These are phyloP conservation scores for Xylariaceae sp. DNA, from an alignment of 2,329 filamentous ascomycete genomes.

Conservation along the genomic window DNA sequence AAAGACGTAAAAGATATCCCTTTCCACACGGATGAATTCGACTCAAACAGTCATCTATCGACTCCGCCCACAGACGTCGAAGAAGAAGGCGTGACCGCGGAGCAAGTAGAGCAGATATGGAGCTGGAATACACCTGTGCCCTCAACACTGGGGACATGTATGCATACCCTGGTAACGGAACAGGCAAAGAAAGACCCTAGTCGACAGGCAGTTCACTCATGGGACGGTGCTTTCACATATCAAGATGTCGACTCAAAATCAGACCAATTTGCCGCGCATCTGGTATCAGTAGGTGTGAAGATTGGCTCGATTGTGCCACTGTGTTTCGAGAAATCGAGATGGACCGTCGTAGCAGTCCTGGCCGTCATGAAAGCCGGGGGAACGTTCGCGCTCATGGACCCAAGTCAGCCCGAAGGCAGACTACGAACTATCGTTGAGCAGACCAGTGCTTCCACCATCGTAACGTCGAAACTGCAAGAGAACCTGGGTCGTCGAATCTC, in stretches of 20 bases:
- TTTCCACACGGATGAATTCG: slow-evolving; percentile 27
- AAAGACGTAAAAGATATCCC: slow-evolving; percentile 14
- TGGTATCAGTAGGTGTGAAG: slow-evolving; percentile 41
- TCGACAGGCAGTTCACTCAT: slow-evolving; percentile 50
- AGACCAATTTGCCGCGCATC: slow-evolving; percentile 44
- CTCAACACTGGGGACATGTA: slow-evolving; percentile 44
- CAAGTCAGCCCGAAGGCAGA: slow-evolving; percentile 49
- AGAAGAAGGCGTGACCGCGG: slow-evolving; percentile 32
- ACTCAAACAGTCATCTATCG: slow-evolving; percentile 25
- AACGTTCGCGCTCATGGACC: slow-evolving; percentile 51
- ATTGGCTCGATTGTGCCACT: slow-evolving; percentile 49
- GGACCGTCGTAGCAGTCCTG: slow-evolving; percentile 49
- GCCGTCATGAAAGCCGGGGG: slow-evolving; percentile 53
- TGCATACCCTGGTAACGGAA: slow-evolving; percentile 51
- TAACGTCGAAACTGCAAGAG: slow-evolving; percentile 46
- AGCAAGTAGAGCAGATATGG: slow-evolving; percentile 50
- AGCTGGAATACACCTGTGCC: slow-evolving; percentile 49
- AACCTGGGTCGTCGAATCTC: slow-evolving; percentile 43
- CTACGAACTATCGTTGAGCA: slow-evolving; percentile 49
- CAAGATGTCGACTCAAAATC: slow-evolving; percentile 47
- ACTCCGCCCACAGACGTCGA: slow-evolving; percentile 36
- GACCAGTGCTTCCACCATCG: slow-evolving; percentile 42
- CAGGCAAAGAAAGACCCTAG: slow-evolving; percentile 42
- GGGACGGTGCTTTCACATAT: slow-evolving; percentile 54
- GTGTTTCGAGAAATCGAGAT: slow-evolving; percentile 54